Base-by-base conservation (phyloP, 176 grass and related monocot genomes). In the Musa schizocarpa region DNA sequence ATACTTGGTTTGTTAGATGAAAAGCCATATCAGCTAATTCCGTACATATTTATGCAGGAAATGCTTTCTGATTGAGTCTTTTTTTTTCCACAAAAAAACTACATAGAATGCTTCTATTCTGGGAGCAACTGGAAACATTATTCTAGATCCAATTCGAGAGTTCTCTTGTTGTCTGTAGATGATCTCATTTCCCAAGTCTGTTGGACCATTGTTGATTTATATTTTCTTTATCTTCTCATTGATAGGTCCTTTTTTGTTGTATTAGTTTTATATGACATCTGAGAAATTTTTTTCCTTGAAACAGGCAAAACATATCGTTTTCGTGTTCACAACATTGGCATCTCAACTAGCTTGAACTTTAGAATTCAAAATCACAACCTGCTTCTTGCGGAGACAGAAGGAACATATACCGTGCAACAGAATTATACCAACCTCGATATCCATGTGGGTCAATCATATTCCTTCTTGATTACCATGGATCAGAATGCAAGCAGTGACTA, bases 391-490 rank as follows among this genome's bases (percentile, higher is more conserved):
- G 94, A 98, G 81, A 74, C 86, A 26, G 94, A 93, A 83, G 94
- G 94, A 81, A 88, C 90, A 16, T 98, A 98, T 68, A 98, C 90
- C 34, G 71, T 52, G 23, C 82, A 93, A 80, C 88, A 98, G 77
- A 98, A 98, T 71, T 93, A 78, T 68, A 87, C 86, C 76, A 85
- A 84, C 72, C 83, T 98, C 0, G 94, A 98, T 75, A 91, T 98
- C 65, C 94, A 98, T 83, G 90, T 98, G 8, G 90, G 94, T 8
- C 94, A 98, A 66, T 98, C 90, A 13, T 98, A 89, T 59, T 98
- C 90, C 26, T 91, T 98, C 82, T 77, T 98, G 71, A 80, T 91
- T 64, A 93, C 90, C 27, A 93, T 91, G 90, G 80, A 98, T 80
- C 88, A 98, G 63, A 89, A 93, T 67, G 94, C 94, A 5, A 93